Evolutionary conservation across 2,329 filamentous ascomycete species (phyloP).

Genomic region (Apiospora sp.): DNA sequence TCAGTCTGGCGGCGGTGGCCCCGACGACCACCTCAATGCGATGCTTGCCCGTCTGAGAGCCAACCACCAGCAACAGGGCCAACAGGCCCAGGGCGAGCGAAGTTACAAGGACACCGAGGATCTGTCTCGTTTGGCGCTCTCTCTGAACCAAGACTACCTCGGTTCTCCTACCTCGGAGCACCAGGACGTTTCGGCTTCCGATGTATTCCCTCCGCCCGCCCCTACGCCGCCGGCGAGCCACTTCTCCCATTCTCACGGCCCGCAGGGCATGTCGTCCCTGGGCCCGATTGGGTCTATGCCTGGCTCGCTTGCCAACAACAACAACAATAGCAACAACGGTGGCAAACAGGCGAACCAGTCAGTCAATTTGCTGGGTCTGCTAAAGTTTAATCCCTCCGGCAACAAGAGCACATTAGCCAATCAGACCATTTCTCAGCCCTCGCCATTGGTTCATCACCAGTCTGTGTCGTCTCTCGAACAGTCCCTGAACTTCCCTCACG

Average conservation of each 20-base stretch:
- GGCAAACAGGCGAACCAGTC: slow-evolving; percentile 53
- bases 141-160: slow-evolving; percentile 39
- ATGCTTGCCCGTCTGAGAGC: slow-evolving; percentile 49
- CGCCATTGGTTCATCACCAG: slow-evolving; percentile 31
- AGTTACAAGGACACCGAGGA: slow-evolving; percentile 36
- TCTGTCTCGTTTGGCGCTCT: slow-evolving; percentile 40
- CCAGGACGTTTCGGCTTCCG: slow-evolving; percentile 35
- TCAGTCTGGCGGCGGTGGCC: slow-evolving; percentile 37
- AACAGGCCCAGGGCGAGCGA: slow-evolving; percentile 26
- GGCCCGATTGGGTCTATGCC: slow-evolving; percentile 57
- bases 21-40: slow-evolving; percentile 48
- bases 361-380: slow-evolving; percentile 64
- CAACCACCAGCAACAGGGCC: slow-evolving; percentile 29
- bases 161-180: slow-evolving; percentile 33
- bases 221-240: slow-evolving; percentile 54
- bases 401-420: slow-evolving; percentile 35
- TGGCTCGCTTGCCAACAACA: slow-evolving; percentile 10
- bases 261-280: slow-evolving; percentile 47
- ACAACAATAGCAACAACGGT: background rate
- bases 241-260: slow-evolving; percentile 49
- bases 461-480: slow-evolving; percentile 34
- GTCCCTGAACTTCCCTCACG: slow-evolving; percentile 35
- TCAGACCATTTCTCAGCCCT: slow-evolving; percentile 42
- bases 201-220: slow-evolving; percentile 50
- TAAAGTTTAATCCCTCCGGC: slow-evolving; percentile 63